Conservation (phyloP, 345 rosid species). For the Trapa incisa region DNA sequence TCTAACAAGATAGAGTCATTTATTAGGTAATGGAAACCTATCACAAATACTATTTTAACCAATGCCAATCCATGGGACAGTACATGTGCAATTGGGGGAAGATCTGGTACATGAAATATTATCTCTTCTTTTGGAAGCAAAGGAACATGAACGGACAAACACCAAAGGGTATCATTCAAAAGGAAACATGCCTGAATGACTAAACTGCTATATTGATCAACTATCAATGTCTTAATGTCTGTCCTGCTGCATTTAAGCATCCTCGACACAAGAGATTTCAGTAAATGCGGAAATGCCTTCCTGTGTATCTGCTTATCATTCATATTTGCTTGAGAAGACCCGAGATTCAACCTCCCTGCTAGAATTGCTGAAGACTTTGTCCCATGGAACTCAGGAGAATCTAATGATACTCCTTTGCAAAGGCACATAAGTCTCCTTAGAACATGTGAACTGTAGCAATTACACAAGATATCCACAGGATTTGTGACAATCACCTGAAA, state of each 20-base stretch:
- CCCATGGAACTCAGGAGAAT: constrained; percentile 58
- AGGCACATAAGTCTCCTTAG: constrained; percentile 86
- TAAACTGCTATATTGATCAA: constrained; percentile 71
- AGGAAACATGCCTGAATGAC: constrained; percentile 61
- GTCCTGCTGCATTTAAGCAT: constrained; percentile 38
- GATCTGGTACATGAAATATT: background rate
- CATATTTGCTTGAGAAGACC: constrained; percentile 23
- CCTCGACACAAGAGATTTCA: constrained; percentile 47
- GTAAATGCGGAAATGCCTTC: constrained; percentile 54
- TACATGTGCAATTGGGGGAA: background rate
- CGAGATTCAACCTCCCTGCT: constrained; percentile 61
- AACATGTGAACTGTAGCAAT: constrained; percentile 89
- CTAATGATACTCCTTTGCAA: constrained; percentile 69
- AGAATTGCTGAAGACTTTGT: constrained; percentile 46
- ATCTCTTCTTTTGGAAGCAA: background rate
- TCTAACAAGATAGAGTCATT: background rate
- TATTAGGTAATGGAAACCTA: background rate
- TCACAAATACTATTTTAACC: background rate
- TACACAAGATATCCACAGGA: constrained; percentile 55
- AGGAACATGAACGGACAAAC: background rate
- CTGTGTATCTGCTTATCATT: constrained; percentile 22
- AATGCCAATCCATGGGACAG: background rate
- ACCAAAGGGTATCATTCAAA: constrained; percentile 8
- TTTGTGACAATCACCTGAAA: constrained; percentile 51
- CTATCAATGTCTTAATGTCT: constrained; percentile 41